Evolutionary conservation across 208 protist genomes (phyloP), one percentile per base, ranked within the genome.

Genomic region (Leishmania martiniquensis): DNA sequence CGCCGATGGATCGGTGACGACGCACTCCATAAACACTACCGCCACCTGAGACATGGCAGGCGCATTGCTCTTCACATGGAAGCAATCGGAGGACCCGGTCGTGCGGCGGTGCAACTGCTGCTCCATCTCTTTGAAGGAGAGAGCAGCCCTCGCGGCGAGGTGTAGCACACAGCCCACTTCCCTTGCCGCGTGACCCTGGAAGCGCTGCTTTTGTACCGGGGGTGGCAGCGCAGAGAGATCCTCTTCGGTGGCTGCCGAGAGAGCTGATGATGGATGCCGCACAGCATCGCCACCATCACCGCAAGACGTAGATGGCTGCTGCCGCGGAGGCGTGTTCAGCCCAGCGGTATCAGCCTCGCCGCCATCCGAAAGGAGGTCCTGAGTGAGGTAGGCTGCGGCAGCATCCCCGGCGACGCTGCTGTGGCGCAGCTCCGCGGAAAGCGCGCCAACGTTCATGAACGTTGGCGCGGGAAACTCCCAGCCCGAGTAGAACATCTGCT

Each of bases 1-100:
- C 44, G 10, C 25, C 45, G 54, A 49, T 37, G 55, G 45, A 37
- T 25, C 42, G 4, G 20, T 5, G 51, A 57, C 66, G 73, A 91
- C 82, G 20, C 83, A 85, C 80, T 96, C 91, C 81, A 94, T 89
- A 76, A 94, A 90, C 55, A 91, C 81, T 15, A 94, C 77, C 17
- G 88, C 92, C 39, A 69, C 75, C 68, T 84, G 76, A 34, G 83
- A 84, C 51, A 84, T 72, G 54, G 94, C 76, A 1, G 92, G 82
- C 0, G 78, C 55, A 75, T 86, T 80, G 60, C 84, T 93, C 71
- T 92, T 91, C 0, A 96, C 68, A 76, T 96, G 92, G 62, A 91
- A 88, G 59, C 85, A 77, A 44, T 83, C 78, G 13, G 78, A 77
- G 10, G 55, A 66, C 29, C 78, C 78, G 37, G 82, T 68, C 29